These are phyloP conservation scores for Phytophthora hybrid DNA, from an alignment of 352 stramenopile genomes.

Conservation along the genomic window DNA sequence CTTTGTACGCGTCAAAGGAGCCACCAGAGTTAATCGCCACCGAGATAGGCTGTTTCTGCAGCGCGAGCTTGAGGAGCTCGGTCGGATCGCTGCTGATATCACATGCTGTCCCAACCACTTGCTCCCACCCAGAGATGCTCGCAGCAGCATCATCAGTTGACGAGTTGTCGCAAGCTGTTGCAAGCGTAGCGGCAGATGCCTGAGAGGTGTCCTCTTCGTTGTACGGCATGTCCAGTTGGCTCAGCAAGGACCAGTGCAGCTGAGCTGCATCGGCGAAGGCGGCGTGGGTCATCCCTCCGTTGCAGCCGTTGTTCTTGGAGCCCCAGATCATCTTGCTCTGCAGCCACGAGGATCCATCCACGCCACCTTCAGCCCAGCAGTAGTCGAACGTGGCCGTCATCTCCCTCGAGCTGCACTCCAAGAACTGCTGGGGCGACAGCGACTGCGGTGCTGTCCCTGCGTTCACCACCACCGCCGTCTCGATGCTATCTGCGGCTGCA, in stretches of 20 bases:
- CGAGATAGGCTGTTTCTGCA: constrained; percentile 79
- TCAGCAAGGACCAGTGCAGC: constrained; percentile 62
- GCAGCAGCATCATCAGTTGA: constrained; percentile 52
- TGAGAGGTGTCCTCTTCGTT: constrained; percentile 56
- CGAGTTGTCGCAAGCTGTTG: constrained; percentile 54
- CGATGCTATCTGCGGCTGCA: constrained; percentile 78
- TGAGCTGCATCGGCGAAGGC: constrained; percentile 71
- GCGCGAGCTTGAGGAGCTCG: constrained; percentile 69
- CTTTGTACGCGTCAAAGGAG: constrained; percentile 84
- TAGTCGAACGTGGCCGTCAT: constrained; percentile 83
- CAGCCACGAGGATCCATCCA: constrained; percentile 65
- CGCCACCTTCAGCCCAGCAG: constrained; percentile 68
- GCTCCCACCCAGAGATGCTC: constrained; percentile 73
- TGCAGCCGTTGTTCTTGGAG: constrained; percentile 74
- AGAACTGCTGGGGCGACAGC: constrained; percentile 83
- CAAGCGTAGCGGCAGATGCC: constrained; percentile 27
- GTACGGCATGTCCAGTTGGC: constrained; percentile 73
- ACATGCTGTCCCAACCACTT: constrained; percentile 71
- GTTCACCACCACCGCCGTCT: constrained; percentile 70
- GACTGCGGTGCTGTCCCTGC: constrained; percentile 51
- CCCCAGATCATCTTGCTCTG: constrained; percentile 75
- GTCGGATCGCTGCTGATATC: constrained; percentile 57
- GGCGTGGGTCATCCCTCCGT: constrained; percentile 80
- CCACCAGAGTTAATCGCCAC: constrained; percentile 83
- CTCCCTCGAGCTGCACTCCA: constrained; percentile 75